A percentile compares a stretch with the other conserved stretches of the same genome.
Evolutionary conservation across 495 filamentous ascomycete species (phyloP).

Genomic region (Xylaria cubensis): DNA sequence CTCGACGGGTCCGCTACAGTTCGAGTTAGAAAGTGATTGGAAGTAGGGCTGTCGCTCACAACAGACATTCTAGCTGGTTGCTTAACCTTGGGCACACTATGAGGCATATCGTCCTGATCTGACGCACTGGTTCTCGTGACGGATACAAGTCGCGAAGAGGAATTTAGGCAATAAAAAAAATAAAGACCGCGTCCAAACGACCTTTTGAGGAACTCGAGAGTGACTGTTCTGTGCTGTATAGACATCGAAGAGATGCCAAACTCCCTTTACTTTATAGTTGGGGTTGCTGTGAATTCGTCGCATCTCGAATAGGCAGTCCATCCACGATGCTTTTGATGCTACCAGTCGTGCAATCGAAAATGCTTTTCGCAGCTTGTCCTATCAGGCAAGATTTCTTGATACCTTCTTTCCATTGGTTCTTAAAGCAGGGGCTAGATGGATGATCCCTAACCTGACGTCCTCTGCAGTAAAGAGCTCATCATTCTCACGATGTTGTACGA

Average conservation of each 20-base stretch:
- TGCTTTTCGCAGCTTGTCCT: slow-evolving; percentile 28
- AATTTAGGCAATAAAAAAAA: slow-evolving; percentile 8
- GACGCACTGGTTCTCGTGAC: not conserved
- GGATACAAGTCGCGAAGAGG: slow-evolving; percentile 4
- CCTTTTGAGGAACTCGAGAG: slow-evolving; percentile 15
- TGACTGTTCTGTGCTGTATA: slow-evolving; percentile 20
- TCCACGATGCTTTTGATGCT: slow-evolving; percentile 18
- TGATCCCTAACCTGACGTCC: slow-evolving; percentile 19
- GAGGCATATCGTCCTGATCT: slow-evolving; percentile 34
- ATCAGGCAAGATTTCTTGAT: slow-evolving; percentile 16
- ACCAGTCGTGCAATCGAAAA: slow-evolving; percentile 26
- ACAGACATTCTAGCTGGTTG: slow-evolving; percentile 34
- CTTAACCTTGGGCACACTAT: slow-evolving; percentile 32
- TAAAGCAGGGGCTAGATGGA: slow-evolving; percentile 22
- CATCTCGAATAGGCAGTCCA: not conserved
- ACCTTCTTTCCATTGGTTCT: slow-evolving; percentile 22
- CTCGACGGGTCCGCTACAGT: slow-evolving; percentile 31
- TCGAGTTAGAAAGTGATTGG: slow-evolving; percentile 28
- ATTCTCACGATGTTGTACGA: slow-evolving; percentile 30
- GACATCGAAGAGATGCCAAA: slow-evolving; percentile 10
- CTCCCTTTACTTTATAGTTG: slow-evolving; percentile 24
- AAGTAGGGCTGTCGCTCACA: slow-evolving; percentile 20
- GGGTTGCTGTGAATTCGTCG: slow-evolving; percentile 5
- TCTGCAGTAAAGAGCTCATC: slow-evolving; percentile 21
- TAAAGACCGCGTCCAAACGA: slow-evolving; percentile 20